These are phyloP conservation scores for Cladosporium cucumerinum DNA, from an alignment of 2,329 filamentous ascomycete species.

Conservation along the genomic window DNA sequence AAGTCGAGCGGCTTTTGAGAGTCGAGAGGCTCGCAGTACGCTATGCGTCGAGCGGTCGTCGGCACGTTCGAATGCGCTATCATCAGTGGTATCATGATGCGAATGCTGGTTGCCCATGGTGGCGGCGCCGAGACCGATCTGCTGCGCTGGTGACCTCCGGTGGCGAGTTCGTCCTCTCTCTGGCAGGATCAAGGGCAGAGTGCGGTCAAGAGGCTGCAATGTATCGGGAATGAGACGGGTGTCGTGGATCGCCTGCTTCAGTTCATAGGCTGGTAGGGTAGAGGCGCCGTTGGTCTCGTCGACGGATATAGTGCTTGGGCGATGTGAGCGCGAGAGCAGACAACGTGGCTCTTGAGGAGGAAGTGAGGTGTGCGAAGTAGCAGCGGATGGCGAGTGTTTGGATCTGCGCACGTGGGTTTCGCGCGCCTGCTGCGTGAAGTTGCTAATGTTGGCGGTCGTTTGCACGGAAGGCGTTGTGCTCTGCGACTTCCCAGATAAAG, in stretches of 20 bases:
- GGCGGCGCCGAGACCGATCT: constrained; percentile 11
- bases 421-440: background rate
- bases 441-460: background rate
- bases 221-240: constrained; percentile 11
- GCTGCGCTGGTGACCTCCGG: constrained; percentile 19
- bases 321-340: constrained; percentile 21
- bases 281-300: constrained; percentile 28
- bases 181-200: constrained; percentile 13
- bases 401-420: constrained; percentile 7
- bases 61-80: constrained; percentile 10
- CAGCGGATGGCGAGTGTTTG: constrained; percentile 6
- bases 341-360: constrained; percentile 28
- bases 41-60: constrained; percentile 28
- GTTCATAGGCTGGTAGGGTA: constrained; percentile 21
- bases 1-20: constrained; percentile 21
- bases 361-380: constrained; percentile 15
- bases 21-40: constrained; percentile 22
- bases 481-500: constrained; percentile 17
- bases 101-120: constrained; percentile 33
- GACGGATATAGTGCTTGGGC: constrained; percentile 25
- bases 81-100: background rate
- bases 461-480: constrained; percentile 14
- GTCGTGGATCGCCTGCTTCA: constrained; percentile 27
- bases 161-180: constrained; percentile 21
- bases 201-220: constrained; percentile 16